These are phyloP conservation scores for Botrytis paeoniae DNA, from an alignment of 2,329 filamentous ascomycete genomes.

Conservation along the genomic window DNA sequence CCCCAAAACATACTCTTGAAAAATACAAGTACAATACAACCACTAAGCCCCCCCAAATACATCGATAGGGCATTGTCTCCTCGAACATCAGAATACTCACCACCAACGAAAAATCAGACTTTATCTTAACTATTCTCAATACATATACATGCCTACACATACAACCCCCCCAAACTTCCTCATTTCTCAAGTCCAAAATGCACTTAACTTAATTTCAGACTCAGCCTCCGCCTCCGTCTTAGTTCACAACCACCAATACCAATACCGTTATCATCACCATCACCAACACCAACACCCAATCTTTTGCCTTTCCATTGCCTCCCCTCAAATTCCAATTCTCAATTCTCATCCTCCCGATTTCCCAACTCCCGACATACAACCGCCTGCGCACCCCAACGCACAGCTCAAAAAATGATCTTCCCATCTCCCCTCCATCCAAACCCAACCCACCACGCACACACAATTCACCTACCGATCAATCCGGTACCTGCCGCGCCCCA, in stretches of 20 bases:
- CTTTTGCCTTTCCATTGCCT: background rate
- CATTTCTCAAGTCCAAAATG: background rate
- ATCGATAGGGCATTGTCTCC: background rate
- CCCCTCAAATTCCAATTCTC: background rate
- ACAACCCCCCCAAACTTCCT: background rate
- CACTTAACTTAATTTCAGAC: background rate
- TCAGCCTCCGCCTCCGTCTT: background rate
- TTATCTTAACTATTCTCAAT: background rate
- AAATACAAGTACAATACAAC: background rate
- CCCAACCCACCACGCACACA: background rate
- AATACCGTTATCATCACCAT: background rate
- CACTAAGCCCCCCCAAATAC: background rate
- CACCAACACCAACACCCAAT: background rate
- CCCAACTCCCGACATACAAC: background rate
- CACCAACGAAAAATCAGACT: background rate
- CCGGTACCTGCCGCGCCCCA: background rate
- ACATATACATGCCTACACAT: background rate
- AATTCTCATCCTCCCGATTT: background rate
- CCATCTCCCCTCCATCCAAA: background rate
- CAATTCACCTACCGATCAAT: background rate
- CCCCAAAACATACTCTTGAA: background rate
- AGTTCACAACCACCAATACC: background rate
- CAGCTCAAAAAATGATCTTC: conserved; percentile 16
- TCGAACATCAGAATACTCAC: background rate
- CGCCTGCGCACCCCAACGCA: background rate